Percentiles rank a stretch among this genome's conserved stretches.
Evolutionary conservation across 108 stramenopile species (phyloP).

Genomic region (Stephanodiscus triporus): DNA sequence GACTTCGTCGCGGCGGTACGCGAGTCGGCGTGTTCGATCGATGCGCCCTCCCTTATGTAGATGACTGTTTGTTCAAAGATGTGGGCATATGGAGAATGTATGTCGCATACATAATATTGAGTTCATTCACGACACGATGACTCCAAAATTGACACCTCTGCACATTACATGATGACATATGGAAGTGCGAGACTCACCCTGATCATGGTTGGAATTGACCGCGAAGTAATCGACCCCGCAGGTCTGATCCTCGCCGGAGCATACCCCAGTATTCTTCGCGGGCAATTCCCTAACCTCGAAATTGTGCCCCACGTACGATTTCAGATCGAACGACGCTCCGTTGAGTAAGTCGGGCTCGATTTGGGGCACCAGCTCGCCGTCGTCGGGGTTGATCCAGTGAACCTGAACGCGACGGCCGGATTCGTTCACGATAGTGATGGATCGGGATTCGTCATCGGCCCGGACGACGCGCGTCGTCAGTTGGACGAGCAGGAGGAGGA

Average conservation of each 20-base stretch:
- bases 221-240: slow-evolving; percentile 60
- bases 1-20: slow-evolving; percentile 53
- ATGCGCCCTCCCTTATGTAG: slow-evolving; percentile 39
- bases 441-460: slow-evolving; percentile 10
- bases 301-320: slow-evolving; percentile 73
- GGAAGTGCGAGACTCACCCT: slow-evolving; percentile 42
- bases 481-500: background rate
- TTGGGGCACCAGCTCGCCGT: slow-evolving; percentile 54
- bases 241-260: slow-evolving; percentile 50
- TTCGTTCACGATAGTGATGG: slow-evolving; percentile 48
- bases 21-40: slow-evolving; percentile 58
- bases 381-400: slow-evolving; percentile 69
- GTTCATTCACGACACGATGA: slow-evolving; percentile 9
- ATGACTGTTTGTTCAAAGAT: slow-evolving; percentile 35
- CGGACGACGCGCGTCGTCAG: no score
- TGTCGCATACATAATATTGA: background rate
- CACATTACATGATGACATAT: background rate
- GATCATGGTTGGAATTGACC: slow-evolving; percentile 68
- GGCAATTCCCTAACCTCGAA: slow-evolving; percentile 80
- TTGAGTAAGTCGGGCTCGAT: slow-evolving; percentile 55
- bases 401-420: slow-evolving; percentile 63
- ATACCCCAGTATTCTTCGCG: slow-evolving; percentile 53
- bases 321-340: slow-evolving; percentile 57
- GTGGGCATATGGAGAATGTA: background rate
- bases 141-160: background rate